Percentiles rank a stretch among this genome's conserved stretches.
phyloP scores from a whole-genome alignment of 108 stramenopile genomes.

The Bacterosira constricta region DNA sequence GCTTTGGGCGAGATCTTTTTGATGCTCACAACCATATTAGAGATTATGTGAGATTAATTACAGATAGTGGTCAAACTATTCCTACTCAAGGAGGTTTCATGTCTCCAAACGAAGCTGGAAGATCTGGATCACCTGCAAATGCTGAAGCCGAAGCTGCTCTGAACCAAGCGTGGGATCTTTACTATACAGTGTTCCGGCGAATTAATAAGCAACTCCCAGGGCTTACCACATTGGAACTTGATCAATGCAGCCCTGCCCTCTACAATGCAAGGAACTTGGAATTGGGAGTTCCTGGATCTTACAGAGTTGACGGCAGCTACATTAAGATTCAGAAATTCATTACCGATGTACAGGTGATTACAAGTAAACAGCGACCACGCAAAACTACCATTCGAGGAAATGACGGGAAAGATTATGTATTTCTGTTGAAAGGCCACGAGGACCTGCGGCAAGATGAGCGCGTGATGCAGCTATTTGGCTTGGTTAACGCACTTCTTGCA shows the following conservation, averaged over 20 bases:
- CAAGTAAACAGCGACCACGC: constrained; percentile 98
- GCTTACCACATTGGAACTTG: constrained; percentile 88
- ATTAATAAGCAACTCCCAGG: constrained; percentile 93
- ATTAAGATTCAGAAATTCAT: constrained; percentile 93
- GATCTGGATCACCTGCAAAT: constrained; percentile 37
- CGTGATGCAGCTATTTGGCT: constrained; percentile 99
- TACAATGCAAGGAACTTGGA: constrained; percentile 85
- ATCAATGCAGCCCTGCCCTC: constrained; percentile 89
- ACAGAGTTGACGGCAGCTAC: constrained; percentile 88
- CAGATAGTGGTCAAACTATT: constrained; percentile 61
- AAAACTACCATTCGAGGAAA: constrained; percentile 95
- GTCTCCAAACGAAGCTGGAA: constrained; percentile 21
- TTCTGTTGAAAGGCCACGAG: constrained; percentile 99
- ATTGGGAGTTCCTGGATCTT: constrained; percentile 97
- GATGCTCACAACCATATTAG: constrained; percentile 79
- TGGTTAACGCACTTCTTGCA: constrained; percentile 97
- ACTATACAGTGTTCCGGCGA: constrained; percentile 94
- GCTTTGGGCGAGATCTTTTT: constrained; percentile 78
- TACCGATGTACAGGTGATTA: constrained; percentile 89
- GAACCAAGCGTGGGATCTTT: constrained; percentile 97
- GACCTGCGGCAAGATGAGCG: constrained; percentile 99
- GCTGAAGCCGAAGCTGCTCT: constrained; percentile 88
- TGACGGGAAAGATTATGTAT: constrained; percentile 97
- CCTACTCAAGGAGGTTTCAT: constrained; percentile 61
- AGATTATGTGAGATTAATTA: constrained; percentile 64